Conservation (phyloP, 2,329 filamentous ascomycete species). For the Penicillium psychrosexuale region DNA sequence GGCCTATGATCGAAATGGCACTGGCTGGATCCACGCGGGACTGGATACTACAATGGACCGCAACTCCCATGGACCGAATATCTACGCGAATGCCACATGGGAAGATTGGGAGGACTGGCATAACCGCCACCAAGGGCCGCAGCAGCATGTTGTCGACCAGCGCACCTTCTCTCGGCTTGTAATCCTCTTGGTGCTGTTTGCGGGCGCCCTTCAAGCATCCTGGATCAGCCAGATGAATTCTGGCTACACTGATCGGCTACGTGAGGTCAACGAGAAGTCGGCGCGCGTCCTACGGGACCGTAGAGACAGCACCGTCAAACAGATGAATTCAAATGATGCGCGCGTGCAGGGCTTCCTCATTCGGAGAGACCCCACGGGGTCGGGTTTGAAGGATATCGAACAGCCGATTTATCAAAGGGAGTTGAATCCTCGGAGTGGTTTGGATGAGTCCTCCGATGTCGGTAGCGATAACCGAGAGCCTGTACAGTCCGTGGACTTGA, state of each 20-base stretch:
- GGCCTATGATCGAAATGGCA: slow-evolving; percentile 77
- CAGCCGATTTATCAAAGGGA: slow-evolving; percentile 40
- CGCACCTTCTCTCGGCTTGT: slow-evolving; percentile 73
- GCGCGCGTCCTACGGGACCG: slow-evolving; percentile 54
- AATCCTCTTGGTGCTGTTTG: slow-evolving; percentile 64
- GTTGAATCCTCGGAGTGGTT: slow-evolving; percentile 23
- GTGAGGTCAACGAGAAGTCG: slow-evolving; percentile 63
- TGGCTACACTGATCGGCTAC: slow-evolving; percentile 63
- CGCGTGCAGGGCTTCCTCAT: slow-evolving; percentile 75
- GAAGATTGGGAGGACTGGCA: slow-evolving; percentile 93
- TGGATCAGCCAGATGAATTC: slow-evolving; percentile 62
- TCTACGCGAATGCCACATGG: slow-evolving; percentile 83
- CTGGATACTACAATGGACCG: slow-evolving; percentile 78
- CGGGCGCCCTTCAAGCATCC: slow-evolving; percentile 68
- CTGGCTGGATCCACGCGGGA: slow-evolving; percentile 67
- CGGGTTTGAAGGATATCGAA: slow-evolving; percentile 45
- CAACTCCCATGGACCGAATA: slow-evolving; percentile 47
- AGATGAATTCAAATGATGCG: slow-evolving; percentile 52
- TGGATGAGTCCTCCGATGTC: background rate
- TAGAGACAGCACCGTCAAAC: slow-evolving; percentile 52
- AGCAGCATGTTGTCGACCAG: slow-evolving; percentile 66
- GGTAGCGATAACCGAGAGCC: background rate
- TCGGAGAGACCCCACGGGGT: slow-evolving; percentile 61
- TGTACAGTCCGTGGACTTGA: background rate
- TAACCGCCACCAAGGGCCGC: slow-evolving; percentile 48